A percentile compares a stretch with the other conserved stretches of the same genome.
phyloP scores from a whole-genome alignment of 2,329 filamentous ascomycete genomes.

The Fusarium secorum region DNA sequence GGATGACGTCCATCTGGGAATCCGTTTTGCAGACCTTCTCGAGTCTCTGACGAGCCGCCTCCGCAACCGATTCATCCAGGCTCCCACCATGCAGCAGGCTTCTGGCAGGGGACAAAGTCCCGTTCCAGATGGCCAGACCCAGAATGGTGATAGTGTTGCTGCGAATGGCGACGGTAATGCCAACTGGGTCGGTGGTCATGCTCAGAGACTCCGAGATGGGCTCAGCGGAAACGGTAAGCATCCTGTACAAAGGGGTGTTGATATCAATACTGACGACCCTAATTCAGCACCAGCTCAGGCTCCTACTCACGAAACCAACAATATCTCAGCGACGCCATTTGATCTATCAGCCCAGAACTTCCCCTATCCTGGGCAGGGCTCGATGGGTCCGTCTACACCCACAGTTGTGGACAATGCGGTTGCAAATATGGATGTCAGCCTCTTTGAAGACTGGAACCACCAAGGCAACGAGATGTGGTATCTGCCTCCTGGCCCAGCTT shows the following conservation, averaged over 20 bases:
- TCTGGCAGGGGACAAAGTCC: slow-evolving; percentile 54
- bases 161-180: slow-evolving; percentile 37
- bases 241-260: neutral
- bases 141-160: slow-evolving; percentile 41
- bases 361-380: slow-evolving; percentile 59
- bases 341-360: slow-evolving; percentile 64
- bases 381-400: slow-evolving; percentile 61
- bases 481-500: slow-evolving; percentile 67
- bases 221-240: slow-evolving; percentile 50
- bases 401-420: slow-evolving; percentile 47
- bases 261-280: slow-evolving; percentile 14
- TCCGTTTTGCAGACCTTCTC: slow-evolving; percentile 83
- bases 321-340: slow-evolving; percentile 70
- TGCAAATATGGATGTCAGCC: slow-evolving; percentile 48
- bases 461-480: slow-evolving; percentile 72
- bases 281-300: slow-evolving; percentile 47
- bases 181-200: slow-evolving; percentile 50
- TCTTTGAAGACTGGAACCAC: slow-evolving; percentile 65
- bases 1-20: slow-evolving; percentile 86
- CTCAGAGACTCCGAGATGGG: slow-evolving; percentile 52
- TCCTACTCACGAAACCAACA: slow-evolving; percentile 52
- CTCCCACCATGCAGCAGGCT: slow-evolving; percentile 55
- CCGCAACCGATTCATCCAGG: slow-evolving; percentile 77
- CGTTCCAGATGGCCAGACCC: slow-evolving; percentile 41
- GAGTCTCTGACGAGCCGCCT: slow-evolving; percentile 78